Evolutionary conservation across 2,329 filamentous ascomycete species (phyloP), one percentile per base, ranked within the genome.

Genomic region (Beauveria brongniartii): DNA sequence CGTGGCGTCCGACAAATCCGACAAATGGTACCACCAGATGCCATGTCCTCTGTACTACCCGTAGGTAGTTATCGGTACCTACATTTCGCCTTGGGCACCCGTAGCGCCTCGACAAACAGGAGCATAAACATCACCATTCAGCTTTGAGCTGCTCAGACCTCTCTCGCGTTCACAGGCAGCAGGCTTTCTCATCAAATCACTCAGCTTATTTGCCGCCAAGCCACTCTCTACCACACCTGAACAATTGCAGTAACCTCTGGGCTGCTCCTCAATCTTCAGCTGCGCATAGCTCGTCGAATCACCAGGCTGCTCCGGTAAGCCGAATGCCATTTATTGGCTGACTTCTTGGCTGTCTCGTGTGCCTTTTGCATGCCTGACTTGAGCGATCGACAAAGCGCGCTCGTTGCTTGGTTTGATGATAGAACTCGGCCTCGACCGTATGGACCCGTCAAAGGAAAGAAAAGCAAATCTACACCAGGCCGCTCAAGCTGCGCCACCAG

Each of bases 141-240:
- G 24, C 20, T 43, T 37, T 20, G n/a, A 37, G 26, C 43, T 24
- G 37, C 51, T 41, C 16, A 3, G 20, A 24, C 14, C 51, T 40
- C n/a, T 41, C 3, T 16, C 22, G 22, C 34, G 14, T 14, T 7
- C 34, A 10, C 12, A 40, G 20, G 20, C 4, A 18, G 9, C 12
- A 51, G 52, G 22, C 37, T 26, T 24, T 4, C n/a, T n/a, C 14
- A 43, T n/a, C 34, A 37, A 37, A 52, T 59, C 56, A 53, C 56
- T 59, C 56, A 59, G 56, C 56, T 59, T 59, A 59, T 46, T 52
- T 50, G n/a, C 56, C 56, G 22, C 47, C 56, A 52, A 51, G 18
- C n/a, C 44, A n/a, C 20, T n/a, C 16, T 48, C 24, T 22, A 28
- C 54, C 26, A 26, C 54, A 20, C 43, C 28, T 47, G 43, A 22